Conservation (phyloP, 1,284 basidiomycete genomes). For the Dichomitus squalens region DNA sequence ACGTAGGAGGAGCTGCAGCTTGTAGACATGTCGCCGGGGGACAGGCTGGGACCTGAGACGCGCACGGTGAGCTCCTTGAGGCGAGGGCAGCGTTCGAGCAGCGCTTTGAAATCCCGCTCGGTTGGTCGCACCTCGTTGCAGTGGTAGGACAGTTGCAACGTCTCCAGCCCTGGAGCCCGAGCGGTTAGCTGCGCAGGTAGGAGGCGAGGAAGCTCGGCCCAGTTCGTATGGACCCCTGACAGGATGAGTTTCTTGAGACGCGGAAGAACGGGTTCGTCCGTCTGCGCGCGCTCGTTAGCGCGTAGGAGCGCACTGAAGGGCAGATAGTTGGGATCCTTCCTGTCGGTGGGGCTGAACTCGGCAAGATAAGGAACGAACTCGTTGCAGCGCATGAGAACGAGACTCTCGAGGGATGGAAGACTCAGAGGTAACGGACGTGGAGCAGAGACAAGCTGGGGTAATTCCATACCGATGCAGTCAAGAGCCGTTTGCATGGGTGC, state of each 20-base stretch:
- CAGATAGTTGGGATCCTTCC: constrained; percentile 41
- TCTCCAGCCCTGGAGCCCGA: constrained; percentile 9
- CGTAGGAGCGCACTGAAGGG: constrained; percentile 28
- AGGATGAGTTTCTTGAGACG: constrained; percentile 23
- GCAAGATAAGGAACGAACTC: constrained; percentile 49
- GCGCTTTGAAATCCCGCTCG: constrained; percentile 13
- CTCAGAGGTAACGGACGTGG: constrained; percentile 10
- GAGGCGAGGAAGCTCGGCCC: constrained; percentile 22
- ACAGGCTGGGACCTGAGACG: constrained; percentile 18
- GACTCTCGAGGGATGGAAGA: constrained; percentile 43
- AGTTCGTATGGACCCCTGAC: constrained; percentile 28
- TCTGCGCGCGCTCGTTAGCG: background rate
- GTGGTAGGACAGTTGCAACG: constrained; percentile 27
- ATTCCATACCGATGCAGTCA: constrained; percentile 37
- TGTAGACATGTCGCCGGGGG: background rate
- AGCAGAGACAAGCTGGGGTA: constrained; percentile 4
- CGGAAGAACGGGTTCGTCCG: constrained; percentile 16
- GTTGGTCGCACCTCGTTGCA: constrained; percentile 23
- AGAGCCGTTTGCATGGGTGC: constrained; percentile 52
- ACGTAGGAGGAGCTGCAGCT: background rate
- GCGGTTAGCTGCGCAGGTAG: constrained; percentile 6
- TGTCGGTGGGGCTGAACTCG: constrained; percentile 43
- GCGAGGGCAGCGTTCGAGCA: constrained; percentile 14
- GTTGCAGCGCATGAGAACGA: constrained; percentile 59
- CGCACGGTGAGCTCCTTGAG: constrained; percentile 19